Percentiles rank a stretch among this genome's conserved stretches.
phyloP scores from a whole-genome alignment of 768 basidiomycete species.

The Tricholoma flavovirens region DNA sequence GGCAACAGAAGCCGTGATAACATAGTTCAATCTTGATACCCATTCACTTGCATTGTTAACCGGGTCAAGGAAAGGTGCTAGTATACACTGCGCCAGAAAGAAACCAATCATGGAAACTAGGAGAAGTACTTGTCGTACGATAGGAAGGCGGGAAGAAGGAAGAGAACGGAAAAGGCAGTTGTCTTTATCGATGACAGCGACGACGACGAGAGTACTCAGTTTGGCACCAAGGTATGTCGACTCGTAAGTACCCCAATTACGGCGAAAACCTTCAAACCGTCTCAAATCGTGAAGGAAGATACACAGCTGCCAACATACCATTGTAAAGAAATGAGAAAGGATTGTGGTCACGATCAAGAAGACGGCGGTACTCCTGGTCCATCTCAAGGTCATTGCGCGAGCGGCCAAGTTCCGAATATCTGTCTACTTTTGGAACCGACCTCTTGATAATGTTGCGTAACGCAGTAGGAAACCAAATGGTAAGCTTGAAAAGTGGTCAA shows the following conservation, averaged over 20 bases:
- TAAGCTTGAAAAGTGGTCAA: slow-evolving; percentile 38
- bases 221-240: slow-evolving; percentile 66
- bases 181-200: slow-evolving; percentile 61
- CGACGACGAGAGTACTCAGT: slow-evolving; percentile 56
- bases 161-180: slow-evolving; percentile 67
- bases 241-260: slow-evolving; percentile 63
- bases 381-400: slow-evolving; percentile 48
- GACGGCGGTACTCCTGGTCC: slow-evolving; percentile 65
- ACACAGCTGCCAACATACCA: slow-evolving; percentile 34
- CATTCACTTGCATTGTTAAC: slow-evolving; percentile 74
- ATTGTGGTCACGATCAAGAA: slow-evolving; percentile 57
- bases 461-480: slow-evolving; percentile 64
- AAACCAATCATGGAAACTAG: slow-evolving; percentile 51
- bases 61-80: slow-evolving; percentile 62
- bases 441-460: slow-evolving; percentile 49
- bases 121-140: slow-evolving; percentile 59
- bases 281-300: slow-evolving; percentile 4
- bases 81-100: slow-evolving; percentile 54
- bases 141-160: slow-evolving; percentile 41
- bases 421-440: slow-evolving; percentile 61
- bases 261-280: slow-evolving; percentile 50
- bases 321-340: slow-evolving; percentile 69
- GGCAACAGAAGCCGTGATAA: slow-evolving; percentile 57
- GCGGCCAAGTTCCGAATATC: slow-evolving; percentile 67
- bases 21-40: slow-evolving; percentile 65